phyloP scores from a whole-genome alignment of 2,329 filamentous ascomycete species.

The Ceratocystis alfenasii region DNA sequence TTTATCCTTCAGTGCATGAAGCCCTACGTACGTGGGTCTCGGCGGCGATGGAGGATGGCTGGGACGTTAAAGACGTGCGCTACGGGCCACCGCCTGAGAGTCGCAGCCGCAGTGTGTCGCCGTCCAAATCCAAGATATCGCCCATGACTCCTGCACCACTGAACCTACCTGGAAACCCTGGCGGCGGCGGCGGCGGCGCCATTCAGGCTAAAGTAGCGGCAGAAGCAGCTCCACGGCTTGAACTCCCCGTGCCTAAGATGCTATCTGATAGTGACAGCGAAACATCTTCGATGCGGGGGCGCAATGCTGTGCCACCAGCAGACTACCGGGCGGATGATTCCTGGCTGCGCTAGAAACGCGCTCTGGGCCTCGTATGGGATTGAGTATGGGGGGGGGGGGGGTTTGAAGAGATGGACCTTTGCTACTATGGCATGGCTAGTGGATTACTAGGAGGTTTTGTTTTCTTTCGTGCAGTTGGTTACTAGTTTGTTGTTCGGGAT shows the following conservation, averaged over 20 bases:
- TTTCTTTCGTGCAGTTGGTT: too few relatives aligned
- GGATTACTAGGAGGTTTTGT: too few relatives aligned
- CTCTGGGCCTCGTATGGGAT: background rate
- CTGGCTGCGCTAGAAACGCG: conserved; percentile 19
- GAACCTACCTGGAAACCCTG: background rate
- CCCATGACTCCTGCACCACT: conserved; percentile 15
- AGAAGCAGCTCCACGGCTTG: conserved; percentile 16
- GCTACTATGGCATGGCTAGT: background rate
- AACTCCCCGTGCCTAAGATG: conserved; percentile 20
- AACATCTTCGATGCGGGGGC: conserved; percentile 13
- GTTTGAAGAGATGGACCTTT: background rate
- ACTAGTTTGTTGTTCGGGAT: too few relatives aligned
- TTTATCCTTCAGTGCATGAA: conserved; percentile 85
- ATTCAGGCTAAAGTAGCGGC: background rate
- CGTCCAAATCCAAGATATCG: conserved; percentile 19
- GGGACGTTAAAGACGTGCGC: conserved; percentile 70
- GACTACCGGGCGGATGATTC: conserved; percentile 21
- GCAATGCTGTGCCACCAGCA: conserved; percentile 15
- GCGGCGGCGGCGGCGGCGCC: background rate
- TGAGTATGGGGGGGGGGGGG: background rate
- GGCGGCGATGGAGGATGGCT: conserved; percentile 75
- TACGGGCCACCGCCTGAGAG: conserved; percentile 48
- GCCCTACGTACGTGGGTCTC: conserved; percentile 81
- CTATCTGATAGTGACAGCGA: conserved; percentile 20
- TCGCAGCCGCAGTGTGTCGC: conserved; percentile 21